Evolutionary conservation across 139 green algal species (phyloP).

Genomic region (Closterium sp.): DNA sequence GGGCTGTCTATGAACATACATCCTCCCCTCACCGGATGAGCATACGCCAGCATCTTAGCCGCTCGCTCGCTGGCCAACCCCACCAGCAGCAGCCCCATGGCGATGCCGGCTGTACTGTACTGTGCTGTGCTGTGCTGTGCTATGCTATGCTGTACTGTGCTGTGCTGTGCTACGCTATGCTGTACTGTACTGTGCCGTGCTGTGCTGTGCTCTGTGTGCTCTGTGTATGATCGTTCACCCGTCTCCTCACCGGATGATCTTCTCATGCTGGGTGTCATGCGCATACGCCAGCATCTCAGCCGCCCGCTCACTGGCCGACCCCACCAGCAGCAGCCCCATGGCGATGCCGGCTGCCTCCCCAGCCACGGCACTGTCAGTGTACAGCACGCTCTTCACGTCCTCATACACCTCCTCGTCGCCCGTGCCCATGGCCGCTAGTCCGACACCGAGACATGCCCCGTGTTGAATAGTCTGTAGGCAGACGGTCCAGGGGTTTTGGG

Average conservation of each 20-base stretch:
- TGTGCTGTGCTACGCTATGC: too few species aligned
- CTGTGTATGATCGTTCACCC: too few species aligned
- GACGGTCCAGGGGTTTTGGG: neutral
- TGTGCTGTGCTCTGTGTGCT: too few species aligned
- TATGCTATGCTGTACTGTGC: too few species aligned
- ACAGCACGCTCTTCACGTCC: constrained; percentile 90
- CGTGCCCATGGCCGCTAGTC: constrained; percentile 84
- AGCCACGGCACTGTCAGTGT: constrained; percentile 75
- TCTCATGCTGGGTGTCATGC: constrained; percentile 95
- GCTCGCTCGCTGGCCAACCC: constrained; percentile 64
- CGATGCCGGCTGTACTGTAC: too few species aligned
- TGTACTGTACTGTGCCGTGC: too few species aligned
- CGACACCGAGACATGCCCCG: constrained; percentile 93
- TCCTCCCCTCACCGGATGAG: constrained; percentile 64
- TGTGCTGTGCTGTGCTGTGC: too few species aligned
- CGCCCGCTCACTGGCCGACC: constrained; percentile 65
- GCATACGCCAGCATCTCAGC: constrained; percentile 92
- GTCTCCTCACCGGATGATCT: constrained; percentile 70
- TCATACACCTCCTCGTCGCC: constrained; percentile 84
- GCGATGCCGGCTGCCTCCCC: constrained; percentile 82
- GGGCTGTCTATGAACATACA: too few species aligned
- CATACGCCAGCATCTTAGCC: constrained; percentile 90
- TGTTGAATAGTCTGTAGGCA: constrained; percentile 71
- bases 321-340: constrained; percentile 87
- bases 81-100: constrained; percentile 88